These are phyloP conservation scores for Leccinum variicolor DNA, from an alignment of 768 basidiomycete genomes.

Conservation along the genomic window DNA sequence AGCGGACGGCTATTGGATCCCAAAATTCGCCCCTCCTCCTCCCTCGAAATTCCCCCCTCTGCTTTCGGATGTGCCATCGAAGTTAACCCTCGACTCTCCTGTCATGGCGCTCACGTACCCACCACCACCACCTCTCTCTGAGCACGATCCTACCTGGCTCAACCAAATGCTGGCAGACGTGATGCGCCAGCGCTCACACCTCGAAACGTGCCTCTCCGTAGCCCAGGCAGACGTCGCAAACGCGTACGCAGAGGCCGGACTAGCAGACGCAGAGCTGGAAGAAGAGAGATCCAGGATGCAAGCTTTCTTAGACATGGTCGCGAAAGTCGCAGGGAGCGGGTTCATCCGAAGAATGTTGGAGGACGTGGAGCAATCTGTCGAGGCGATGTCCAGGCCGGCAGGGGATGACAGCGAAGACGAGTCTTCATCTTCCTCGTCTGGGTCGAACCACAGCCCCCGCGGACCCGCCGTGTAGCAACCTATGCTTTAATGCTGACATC, in stretches of 20 bases:
- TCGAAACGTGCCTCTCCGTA: conserved; percentile 15
- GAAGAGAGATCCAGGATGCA: conserved; percentile 25
- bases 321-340: conserved; percentile 23
- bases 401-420: neutral
- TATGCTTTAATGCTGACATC: neutral
- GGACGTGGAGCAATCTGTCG: conserved; percentile 13
- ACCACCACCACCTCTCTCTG: conserved; percentile 22
- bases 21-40: conserved; percentile 17
- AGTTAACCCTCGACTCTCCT: conserved; percentile 21
- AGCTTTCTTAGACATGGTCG: conserved; percentile 21
- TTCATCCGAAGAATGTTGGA: conserved; percentile 27
- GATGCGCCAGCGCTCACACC: conserved; percentile 23
- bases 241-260: conserved; percentile 25
- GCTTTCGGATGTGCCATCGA: conserved; percentile 6
- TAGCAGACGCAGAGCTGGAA: conserved; percentile 26
- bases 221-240: conserved; percentile 16
- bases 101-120: conserved; percentile 28
- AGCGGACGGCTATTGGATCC: conserved; percentile 23
- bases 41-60: conserved; percentile 14
- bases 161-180: conserved; percentile 25
- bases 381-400: conserved; percentile 10
- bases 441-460: neutral
- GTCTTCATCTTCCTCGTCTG: neutral
- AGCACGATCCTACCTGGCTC: conserved; percentile 28
- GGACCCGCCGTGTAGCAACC: neutral